Base-by-base conservation (phyloP, 257 asterid genomes). In the Nemophila menziesii region DNA sequence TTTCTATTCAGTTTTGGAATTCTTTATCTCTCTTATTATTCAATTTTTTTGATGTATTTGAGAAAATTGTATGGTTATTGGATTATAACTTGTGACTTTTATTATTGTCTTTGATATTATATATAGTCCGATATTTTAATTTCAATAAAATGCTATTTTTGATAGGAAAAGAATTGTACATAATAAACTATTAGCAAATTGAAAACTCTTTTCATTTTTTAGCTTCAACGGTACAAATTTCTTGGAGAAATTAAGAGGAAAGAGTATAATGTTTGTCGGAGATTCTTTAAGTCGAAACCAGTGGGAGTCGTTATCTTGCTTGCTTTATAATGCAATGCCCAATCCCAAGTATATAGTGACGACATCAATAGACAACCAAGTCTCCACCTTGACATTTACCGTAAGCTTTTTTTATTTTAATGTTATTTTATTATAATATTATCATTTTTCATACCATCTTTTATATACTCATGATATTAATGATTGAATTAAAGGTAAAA, bases 261-360 rank as follows among this genome's bases (percentile, higher is more conserved):
- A 75, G 43, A 67, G 75, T 45, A 72, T 82, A 22, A 72, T 82
- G 86, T 75, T 82, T 58, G 86, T 78, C 47, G 93, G 93, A 16
- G 93, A 82, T 59, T 82, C 93, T 15, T 55, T 82, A 3, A 75
- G 92, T 21, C 60, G 86, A 19, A 72, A 82, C 48, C 82, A 69
- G 10, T 78, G 80, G 70, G 67, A 65, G 52, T 82, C 93, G 2
- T 37, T 78, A 5, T 18, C 75, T 2, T 81, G 93, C 58, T 50
- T 81, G 76, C 67, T 81, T 20, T 64, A 78, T 73, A 22, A 74
- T 19, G 46, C 90, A 18, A 60, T 54, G 37, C 76, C 80, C 1
- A 65, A 48, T 15, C 46, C 60, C 54, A 64, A 15, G n/a, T 75
- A 62, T 52, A 37, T 5, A 2, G 34, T 36, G 5, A 51, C 63